Evolutionary conservation across 1,284 basidiomycete species (phyloP), one percentile per base, ranked within the genome.

Genomic region (Macrocybe sp.): DNA sequence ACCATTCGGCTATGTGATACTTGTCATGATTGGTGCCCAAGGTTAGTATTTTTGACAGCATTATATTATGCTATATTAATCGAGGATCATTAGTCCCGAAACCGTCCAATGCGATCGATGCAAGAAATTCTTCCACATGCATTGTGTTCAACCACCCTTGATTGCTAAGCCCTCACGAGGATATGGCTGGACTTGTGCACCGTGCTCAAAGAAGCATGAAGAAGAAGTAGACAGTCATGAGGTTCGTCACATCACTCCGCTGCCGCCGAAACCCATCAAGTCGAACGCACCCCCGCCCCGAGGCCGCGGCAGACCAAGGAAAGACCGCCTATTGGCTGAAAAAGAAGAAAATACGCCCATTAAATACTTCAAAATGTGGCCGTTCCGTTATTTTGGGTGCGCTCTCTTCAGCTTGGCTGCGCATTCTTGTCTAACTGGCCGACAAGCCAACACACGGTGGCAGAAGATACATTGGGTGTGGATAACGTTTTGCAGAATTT

Each of bases 141-240:
- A 74, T 50, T 99, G 96, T 62, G 85, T 97, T 45, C 87, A 87
- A 52, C 96, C 97, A 16, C 95, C 96, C 2, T 74, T 99, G n/a
- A 70, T 79, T n/a, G 88, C 89, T 3, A 98, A 98, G 66, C 97
- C 96, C 2, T 92, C 94, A 12, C 85, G 94, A 55, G 97, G 97
- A 22, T 98, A 97, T 69, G 93, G 92, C 32, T 99, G 96, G 96
- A 93, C 92, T 3, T 99, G 97, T 59, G 91, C 91, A 0, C 89
- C 92, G 0, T 98, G 96, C 65, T 91, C 93, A 2, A 79, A 83
- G 44, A 78, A 83, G 58, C 89, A 96, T 60, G 92, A 92, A 58
- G 88, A 93, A 59, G 86, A 92, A 60, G 90, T 95, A 31, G 89
- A 91, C 56, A 79, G 78, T 49, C 82, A 83, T 55, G 80, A 82